Conservation (phyloP, 2,329 filamentous ascomycete genomes). For the Paecilomyces fulvus region DNA sequence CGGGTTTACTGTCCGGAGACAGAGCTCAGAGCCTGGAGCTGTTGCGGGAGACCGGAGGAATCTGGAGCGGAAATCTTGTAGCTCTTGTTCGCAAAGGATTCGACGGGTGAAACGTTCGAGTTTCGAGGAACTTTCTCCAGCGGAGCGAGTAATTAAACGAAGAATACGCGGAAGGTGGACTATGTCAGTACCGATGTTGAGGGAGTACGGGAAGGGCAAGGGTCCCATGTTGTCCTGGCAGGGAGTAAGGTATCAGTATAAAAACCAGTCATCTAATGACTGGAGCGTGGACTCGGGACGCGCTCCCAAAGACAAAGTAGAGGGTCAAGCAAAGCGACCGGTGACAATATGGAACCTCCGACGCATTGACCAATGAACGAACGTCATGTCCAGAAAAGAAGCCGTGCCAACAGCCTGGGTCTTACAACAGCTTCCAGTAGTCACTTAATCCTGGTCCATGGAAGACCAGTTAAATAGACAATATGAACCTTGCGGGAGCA, state of each 20-base stretch:
- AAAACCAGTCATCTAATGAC: neutral
- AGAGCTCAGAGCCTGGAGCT: neutral
- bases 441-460: no score
- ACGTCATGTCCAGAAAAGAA: neutral
- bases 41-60: constrained; percentile 11
- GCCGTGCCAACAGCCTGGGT: neutral
- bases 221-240: constrained; percentile 21
- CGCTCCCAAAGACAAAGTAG: neutral
- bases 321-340: neutral
- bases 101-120: constrained; percentile 30
- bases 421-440: no score
- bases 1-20: constrained; percentile 8
- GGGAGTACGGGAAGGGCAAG: constrained; percentile 51
- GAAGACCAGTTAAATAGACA: no score
- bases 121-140: constrained; percentile 17
- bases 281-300: neutral
- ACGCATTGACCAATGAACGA: neutral
- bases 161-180: constrained; percentile 61
- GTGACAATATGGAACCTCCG: neutral
- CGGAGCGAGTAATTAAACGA: constrained; percentile 43
- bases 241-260: neutral
- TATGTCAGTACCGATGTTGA: constrained; percentile 71
- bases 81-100: constrained; percentile 34
- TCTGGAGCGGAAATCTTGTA: constrained; percentile 27
- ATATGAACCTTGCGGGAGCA: neutral